Evolutionary conservation across 768 basidiomycete genomes (phyloP).

Genomic region (Dacryopinax spathularia): DNA sequence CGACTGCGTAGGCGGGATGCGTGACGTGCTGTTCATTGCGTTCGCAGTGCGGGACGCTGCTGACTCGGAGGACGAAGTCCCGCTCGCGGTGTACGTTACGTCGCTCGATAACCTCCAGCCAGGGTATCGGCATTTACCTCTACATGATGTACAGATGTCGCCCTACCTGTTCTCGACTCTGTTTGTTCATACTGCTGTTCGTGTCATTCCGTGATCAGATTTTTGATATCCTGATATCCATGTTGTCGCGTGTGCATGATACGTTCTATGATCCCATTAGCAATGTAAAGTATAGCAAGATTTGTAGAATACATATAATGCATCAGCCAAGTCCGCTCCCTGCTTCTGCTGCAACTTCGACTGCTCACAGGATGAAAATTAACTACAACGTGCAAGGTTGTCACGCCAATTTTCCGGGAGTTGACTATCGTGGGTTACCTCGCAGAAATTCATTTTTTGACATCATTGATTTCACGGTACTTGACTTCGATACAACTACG

Average conservation of each 20-base stretch:
- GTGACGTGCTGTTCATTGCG: slow-evolving; percentile 69
- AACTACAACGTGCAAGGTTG: no score
- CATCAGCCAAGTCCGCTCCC: no score
- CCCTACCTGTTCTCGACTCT: slow-evolving; percentile 90
- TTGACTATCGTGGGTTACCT: no score
- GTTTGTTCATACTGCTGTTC: slow-evolving; percentile 54
- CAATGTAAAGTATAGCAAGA: not conserved
- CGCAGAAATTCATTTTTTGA: no score
- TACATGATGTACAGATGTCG: slow-evolving; percentile 75
- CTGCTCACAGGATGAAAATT: no score
- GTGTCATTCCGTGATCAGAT: slow-evolving; percentile 17
- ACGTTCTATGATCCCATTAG: not conserved
- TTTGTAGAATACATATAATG: no score
- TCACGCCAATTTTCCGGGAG: no score
- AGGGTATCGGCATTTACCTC: slow-evolving; percentile 83
- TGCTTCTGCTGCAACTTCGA: no score
- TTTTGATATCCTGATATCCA: no score
- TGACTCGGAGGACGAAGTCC: slow-evolving; percentile 38
- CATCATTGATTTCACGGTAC: no score
- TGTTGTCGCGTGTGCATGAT: not conserved
- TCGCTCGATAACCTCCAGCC: slow-evolving; percentile 53
- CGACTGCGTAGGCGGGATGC: slow-evolving; percentile 59
- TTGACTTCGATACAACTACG: no score
- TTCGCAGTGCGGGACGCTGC: slow-evolving; percentile 61
- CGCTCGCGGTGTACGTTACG: slow-evolving; percentile 60